Evolutionary conservation across 148 eudicot genomes (phyloP).

Genomic region (Cornus kousa): DNA sequence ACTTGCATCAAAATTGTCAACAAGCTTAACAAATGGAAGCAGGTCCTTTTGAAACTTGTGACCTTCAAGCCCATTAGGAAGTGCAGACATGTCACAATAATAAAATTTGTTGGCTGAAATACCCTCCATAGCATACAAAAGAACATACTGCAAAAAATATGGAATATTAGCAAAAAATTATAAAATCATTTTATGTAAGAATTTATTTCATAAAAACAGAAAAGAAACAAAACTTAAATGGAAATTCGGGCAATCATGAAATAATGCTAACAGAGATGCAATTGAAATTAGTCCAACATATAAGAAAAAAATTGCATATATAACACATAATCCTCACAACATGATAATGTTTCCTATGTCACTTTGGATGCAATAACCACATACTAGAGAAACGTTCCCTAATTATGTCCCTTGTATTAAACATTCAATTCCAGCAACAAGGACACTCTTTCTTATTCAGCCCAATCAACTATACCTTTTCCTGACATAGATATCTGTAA

Average conservation of each 20-base stretch:
- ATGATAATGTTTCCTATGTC: too few relatives aligned
- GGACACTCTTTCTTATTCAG: too few relatives aligned
- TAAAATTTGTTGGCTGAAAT: slow-evolving; percentile 77
- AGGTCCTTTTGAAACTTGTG: slow-evolving; percentile 46
- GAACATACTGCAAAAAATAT: slow-evolving; percentile 68
- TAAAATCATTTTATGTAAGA: too few relatives aligned
- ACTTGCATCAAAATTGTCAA: slow-evolving; percentile 81
- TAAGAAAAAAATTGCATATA: too few relatives aligned
- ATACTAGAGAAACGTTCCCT: too few relatives aligned
- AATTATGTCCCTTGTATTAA: too few relatives aligned
- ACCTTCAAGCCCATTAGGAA: slow-evolving; percentile 70
- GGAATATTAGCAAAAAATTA: neutral
- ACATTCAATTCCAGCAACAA: too few relatives aligned
- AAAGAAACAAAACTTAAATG: neutral
- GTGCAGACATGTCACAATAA: slow-evolving; percentile 66
- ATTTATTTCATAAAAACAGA: too few relatives aligned
- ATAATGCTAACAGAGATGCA: neutral
- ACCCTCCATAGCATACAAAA: slow-evolving; percentile 55
- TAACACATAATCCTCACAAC: too few relatives aligned
- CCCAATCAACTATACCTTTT: too few relatives aligned
- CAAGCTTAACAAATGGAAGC: slow-evolving; percentile 83
- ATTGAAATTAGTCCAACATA: neutral
- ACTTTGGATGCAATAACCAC: too few relatives aligned
- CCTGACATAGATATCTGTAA: too few relatives aligned
- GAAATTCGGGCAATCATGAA: neutral